These are phyloP conservation scores for Zoysia japonica DNA, from an alignment of 176 grass and related monocot species.

Conservation along the genomic window DNA sequence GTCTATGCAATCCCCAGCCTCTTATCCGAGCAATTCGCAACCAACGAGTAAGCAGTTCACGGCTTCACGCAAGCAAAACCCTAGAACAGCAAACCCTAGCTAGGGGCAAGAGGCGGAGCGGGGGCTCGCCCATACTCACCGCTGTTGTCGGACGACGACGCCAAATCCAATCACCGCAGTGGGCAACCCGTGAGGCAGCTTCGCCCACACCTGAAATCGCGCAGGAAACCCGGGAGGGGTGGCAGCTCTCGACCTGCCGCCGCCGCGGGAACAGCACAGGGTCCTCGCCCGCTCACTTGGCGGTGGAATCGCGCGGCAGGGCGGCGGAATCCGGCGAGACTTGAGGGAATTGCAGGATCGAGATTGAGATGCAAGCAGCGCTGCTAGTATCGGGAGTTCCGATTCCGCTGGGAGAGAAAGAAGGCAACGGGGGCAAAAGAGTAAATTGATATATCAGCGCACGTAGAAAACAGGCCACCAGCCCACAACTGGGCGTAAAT, in stretches of 20 bases:
- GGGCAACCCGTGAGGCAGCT: background rate
- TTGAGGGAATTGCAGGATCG: background rate
- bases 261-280: background rate
- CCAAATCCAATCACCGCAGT: background rate
- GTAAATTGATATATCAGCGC: background rate
- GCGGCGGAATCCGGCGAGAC: background rate
- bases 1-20: background rate
- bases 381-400: background rate
- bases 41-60: background rate
- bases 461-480: too few relatives aligned
- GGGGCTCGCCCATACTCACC: background rate
- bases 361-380: background rate
- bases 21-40: background rate
- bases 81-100: slow-evolving; percentile 33
- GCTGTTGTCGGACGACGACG: background rate
- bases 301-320: background rate
- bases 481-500: too few relatives aligned
- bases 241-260: background rate
- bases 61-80: slow-evolving; percentile 20
- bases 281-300: background rate
- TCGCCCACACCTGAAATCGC: background rate
- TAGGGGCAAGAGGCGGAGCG: background rate
- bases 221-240: background rate
- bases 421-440: background rate
- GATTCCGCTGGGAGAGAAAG: background rate